Base-by-base conservation (phyloP, 768 basidiomycete genomes). In the Leccinum barrowsii region DNA sequence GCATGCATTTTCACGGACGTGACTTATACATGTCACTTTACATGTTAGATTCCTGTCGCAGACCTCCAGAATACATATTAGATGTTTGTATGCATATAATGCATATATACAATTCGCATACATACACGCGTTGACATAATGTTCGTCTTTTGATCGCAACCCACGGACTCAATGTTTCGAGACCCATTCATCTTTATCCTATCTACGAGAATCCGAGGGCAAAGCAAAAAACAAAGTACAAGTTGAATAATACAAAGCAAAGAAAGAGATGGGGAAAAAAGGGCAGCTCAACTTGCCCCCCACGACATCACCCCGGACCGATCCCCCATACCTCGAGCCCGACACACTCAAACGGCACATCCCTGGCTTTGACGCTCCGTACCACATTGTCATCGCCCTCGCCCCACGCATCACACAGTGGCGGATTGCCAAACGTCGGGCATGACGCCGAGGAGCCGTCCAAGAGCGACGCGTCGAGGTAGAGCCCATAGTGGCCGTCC, bases 261-360 rank as follows among this genome's bases (percentile, higher is more conserved):
- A 8, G 37, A 8, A 40, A 42, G n/a, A n/a, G 40, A 42, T 42
- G n/a, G 34, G 13, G 0, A 34, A 2, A 35, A 10, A 10, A 5
- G 35, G 5, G 40, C 2, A 42, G 40, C 17, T 42, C 40, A n/a
- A n/a, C 40, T n/a, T 42, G 17, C n/a, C n/a, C 30, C 28, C 3
- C 8, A 28, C 10, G 10, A 1, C 5, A 15, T 55, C 50, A 57
- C 5, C 42, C 52, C 10, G 35, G 24, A 4, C 85, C 86, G 46
- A 94, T 76, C 4, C 83, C 87, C 95, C 95, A 97, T 0, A 94
- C 92, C 68, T 98, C 95, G 55, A 98, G 71, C 13, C 89, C 94
- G 0, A 96, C 87, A 71, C 93, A 93, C 67, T 96, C 93, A 63
- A 98, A 98, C n/a, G 77, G 73, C 8, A 81, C 80, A 7, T 80